These are phyloP conservation scores for Parvularia atlantis DNA, from an alignment of 78 protist species.

Conservation along the genomic window DNA sequence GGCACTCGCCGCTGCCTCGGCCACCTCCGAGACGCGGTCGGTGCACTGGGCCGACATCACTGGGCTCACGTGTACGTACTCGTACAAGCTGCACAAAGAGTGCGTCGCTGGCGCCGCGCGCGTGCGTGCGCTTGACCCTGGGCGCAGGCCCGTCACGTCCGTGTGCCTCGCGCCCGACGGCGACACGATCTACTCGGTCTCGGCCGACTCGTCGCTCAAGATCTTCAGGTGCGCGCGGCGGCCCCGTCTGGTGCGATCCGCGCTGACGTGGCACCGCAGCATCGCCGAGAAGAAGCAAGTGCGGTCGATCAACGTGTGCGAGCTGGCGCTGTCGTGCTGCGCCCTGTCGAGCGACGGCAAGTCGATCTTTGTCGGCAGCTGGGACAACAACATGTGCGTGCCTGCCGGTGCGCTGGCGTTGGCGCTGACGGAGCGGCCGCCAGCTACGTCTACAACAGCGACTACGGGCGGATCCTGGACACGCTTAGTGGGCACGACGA, in stretches of 20 bases:
- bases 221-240: slow-evolving; percentile 14
- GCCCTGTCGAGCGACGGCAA: slow-evolving; percentile 44
- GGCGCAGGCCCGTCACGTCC: slow-evolving; percentile 3
- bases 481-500: slow-evolving; percentile 50
- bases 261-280: too few relatives aligned
- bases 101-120: slow-evolving; percentile 3
- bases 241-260: too few relatives aligned
- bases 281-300: slow-evolving; percentile 41
- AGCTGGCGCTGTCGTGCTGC: slow-evolving; percentile 48
- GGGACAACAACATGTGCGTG: slow-evolving; percentile 61
- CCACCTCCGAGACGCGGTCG: too few relatives aligned
- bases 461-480: slow-evolving; percentile 42
- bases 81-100: slow-evolving; percentile 45
- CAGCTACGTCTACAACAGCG: slow-evolving; percentile 44
- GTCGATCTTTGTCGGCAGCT: slow-evolving; percentile 42
- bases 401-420: neutral
- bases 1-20: too few relatives aligned
- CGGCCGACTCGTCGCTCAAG: slow-evolving; percentile 45
- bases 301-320: slow-evolving; percentile 38
- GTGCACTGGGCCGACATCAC: slow-evolving; percentile 25
- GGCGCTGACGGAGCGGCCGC: neutral
- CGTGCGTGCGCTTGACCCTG: too few relatives aligned
- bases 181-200: slow-evolving; percentile 49
- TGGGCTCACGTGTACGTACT: slow-evolving; percentile 3
- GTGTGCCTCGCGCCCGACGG: slow-evolving; percentile 36